These are phyloP conservation scores for Coelastrella sp. DNA, from an alignment of 139 green algal genomes.

Conservation along the genomic window DNA sequence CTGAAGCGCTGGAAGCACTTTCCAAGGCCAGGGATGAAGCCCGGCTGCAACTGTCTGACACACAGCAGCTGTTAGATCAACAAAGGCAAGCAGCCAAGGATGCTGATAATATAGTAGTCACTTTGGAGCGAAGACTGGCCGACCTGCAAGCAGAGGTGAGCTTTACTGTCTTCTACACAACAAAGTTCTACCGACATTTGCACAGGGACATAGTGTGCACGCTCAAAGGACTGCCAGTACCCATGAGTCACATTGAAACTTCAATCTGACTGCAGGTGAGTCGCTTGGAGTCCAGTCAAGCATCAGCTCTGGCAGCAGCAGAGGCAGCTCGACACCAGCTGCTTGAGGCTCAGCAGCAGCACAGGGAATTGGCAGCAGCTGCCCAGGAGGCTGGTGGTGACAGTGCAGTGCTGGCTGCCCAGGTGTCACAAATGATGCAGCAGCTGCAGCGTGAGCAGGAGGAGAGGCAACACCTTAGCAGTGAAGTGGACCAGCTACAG, in stretches of 20 bases:
- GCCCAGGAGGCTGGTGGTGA: background rate
- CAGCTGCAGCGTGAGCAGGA: constrained; percentile 34
- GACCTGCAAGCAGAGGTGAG: constrained; percentile 34
- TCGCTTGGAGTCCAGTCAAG: background rate
- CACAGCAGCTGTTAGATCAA: constrained; percentile 49
- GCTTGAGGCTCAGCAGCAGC: constrained; percentile 13
- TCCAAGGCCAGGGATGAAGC: constrained; percentile 21
- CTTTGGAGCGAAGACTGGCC: constrained; percentile 22
- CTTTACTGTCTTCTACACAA: no score
- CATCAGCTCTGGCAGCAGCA: constrained; percentile 25
- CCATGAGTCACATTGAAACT: background rate
- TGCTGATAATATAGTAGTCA: background rate
- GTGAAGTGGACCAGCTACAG: constrained; percentile 16
- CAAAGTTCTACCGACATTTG: no score
- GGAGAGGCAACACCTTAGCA: background rate
- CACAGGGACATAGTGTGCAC: no score
- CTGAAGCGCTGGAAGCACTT: constrained; percentile 23
- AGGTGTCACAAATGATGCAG: background rate
- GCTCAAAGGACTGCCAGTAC: background rate
- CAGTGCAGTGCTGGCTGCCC: background rate
- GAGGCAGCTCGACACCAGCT: constrained; percentile 1
- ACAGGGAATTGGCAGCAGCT: background rate
- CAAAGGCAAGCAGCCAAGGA: background rate
- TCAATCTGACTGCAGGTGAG: background rate
- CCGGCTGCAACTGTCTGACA: constrained; percentile 44